Evolutionary conservation across 208 protist species (phyloP).

Genomic region (Trichomonas tenax): DNA sequence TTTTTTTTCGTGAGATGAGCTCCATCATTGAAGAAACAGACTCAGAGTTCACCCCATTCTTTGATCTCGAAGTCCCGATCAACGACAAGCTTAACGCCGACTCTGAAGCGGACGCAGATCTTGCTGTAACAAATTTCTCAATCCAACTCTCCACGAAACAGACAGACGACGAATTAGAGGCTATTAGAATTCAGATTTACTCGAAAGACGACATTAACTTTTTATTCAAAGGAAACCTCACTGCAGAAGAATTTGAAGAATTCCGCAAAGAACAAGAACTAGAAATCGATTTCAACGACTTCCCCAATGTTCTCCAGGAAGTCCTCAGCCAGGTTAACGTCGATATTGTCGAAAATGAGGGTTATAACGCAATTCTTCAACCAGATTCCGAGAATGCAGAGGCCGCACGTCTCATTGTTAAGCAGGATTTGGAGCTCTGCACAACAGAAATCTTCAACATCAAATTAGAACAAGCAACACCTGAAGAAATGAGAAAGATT

Average conservation of each 20-base stretch:
- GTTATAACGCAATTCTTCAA: neutral
- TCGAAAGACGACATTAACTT: neutral
- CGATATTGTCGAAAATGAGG: neutral
- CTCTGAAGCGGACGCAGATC: neutral
- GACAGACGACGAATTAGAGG: neutral
- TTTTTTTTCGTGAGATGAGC: no score
- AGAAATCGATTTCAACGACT: constrained; percentile 1
- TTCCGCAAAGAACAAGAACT: neutral
- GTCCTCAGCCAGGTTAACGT: neutral
- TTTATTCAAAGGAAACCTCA: neutral
- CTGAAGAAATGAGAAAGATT: neutral
- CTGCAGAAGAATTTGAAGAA: neutral
- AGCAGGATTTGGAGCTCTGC: neutral
- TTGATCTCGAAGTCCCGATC: neutral
- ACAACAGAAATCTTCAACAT: neutral
- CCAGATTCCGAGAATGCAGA: neutral
- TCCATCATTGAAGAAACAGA: neutral
- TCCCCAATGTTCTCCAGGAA: neutral
- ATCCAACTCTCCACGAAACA: neutral
- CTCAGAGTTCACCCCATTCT: neutral
- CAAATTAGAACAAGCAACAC: neutral
- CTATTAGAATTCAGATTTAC: neutral
- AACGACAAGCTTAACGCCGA: neutral
- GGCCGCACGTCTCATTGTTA: neutral
- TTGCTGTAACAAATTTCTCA: neutral